Evolutionary conservation across 2,329 filamentous ascomycete species (phyloP), one percentile per base, ranked within the genome.

Genomic region (Colletotrichum nymphaeae): DNA sequence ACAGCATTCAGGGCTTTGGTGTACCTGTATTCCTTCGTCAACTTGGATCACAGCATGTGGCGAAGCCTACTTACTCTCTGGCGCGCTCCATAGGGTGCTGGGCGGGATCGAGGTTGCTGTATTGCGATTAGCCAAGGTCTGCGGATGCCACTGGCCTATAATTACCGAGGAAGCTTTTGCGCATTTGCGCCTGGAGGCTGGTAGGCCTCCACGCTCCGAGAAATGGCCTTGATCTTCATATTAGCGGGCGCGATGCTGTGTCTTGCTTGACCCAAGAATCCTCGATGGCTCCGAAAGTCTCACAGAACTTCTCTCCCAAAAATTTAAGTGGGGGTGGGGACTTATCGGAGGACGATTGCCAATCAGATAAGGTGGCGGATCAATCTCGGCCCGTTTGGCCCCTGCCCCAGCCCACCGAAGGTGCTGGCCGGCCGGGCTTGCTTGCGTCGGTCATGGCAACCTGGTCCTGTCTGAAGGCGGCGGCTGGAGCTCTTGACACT

Each of bases 1-100:
- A 95, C 95, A 30, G 95, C 95, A 90, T 95, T 89, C 76, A 90
- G 83, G 8, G 88, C 88, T 68, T 88, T 82, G 65, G 86, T 82
- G 77, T 88, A 88, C 46, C 74, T 75, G 30, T 2, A 8, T 3
- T 2, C 16, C 5, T 11, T 53, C 2, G 58, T 72, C 28, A 67
- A 62, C 22, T 35, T 16, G 70, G 6, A 37, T 64, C 77, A 76
- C 56, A 62, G 24, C 65, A 53, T 22, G 42, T 94, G 74, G 94
- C 86, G 12, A 93, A 92, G 77, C 92, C 86, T 16, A 92, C 94
- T 81, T 95, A 96, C 85, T 98, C 95, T 82, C 95, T 88, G 59
- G 95, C 95, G 79, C 95, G 89, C 84, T 97, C 95, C 83, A 98
- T 98, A 2, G 94, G 95, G 84, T 98, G 95, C 73, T 96, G 89